Base-by-base conservation (phyloP, 495 filamentous ascomycete genomes). In the Tuber magnatum region DNA sequence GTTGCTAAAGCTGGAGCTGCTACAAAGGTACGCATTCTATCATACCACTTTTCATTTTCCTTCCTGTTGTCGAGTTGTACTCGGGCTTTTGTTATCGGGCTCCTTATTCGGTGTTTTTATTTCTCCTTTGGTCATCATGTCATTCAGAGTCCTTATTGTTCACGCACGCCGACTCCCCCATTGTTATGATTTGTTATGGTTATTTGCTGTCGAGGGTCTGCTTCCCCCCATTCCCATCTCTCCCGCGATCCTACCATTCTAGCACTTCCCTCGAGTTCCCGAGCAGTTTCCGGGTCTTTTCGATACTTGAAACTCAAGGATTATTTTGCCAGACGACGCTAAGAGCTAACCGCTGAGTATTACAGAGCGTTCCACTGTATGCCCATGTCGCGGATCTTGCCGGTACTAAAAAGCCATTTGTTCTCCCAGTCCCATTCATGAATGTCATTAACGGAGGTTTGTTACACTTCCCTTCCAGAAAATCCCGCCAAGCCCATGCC, bases 351-450 rank as follows among this genome's bases (percentile, higher is more conserved):
- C 73, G 51, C 76, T 65, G 70, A 72, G 69, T 72, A 42, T 74
- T 75, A 72, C 69, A 88, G 90, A 90, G 90, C 80, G 91, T 99
- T 74, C 96, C 96, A 78, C 92, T 99, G 78, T 99, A 98, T 84
- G 93, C 92, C 80, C 96, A 99, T 87, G 90, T 99, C 85, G 97
- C 95, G 83, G 96, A 98, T 85, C 92, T 99, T 80, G 94, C 96
- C 75, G 95, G 94, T 79, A 98, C 95, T 85, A 97, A 98, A 92
- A 97, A 99, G 91, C 96, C 96, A 83, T 99, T 97, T 83, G 96
- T 99, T 76, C 91, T 99, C 18, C 96, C 96, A 73, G 96, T 99
- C 74, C 96, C 96, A 78, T 99, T 99, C 92, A 92, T 94, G 93
- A 99, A 99, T 88, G 96, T 99, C 83, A 89, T 99, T 77, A 99